Percentiles rank a stretch among this genome's conserved stretches.
Evolutionary conservation across 345 rosid species (phyloP).

Genomic region (Stellera chamaejasme): DNA sequence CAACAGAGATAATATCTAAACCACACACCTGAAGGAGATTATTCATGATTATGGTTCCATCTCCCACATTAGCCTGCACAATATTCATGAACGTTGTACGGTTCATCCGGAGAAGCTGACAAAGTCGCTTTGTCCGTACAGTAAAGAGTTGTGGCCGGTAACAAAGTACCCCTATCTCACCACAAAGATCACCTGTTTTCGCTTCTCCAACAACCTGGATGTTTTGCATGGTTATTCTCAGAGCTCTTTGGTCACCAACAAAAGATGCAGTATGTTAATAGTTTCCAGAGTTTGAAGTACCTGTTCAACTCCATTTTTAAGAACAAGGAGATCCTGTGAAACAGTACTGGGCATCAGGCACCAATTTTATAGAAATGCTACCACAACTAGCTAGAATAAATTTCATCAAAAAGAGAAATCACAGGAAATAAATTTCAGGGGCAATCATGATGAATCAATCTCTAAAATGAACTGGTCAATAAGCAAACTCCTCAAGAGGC

Average conservation of each 20-base stretch:
- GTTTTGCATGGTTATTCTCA: background rate
- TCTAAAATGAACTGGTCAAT: too few relatives aligned
- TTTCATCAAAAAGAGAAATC: too few relatives aligned
- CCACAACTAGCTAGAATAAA: too few relatives aligned
- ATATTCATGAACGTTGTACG: conserved; percentile 77
- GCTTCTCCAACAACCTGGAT: conserved; percentile 64
- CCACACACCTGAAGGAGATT: conserved; percentile 78
- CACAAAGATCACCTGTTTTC: conserved; percentile 66
- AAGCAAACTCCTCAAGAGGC: background rate
- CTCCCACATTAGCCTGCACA: conserved; percentile 88
- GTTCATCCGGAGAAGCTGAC: conserved; percentile 83
- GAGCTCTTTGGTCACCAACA: background rate
- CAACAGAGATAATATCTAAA: background rate
- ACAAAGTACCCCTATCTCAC: conserved; percentile 89
- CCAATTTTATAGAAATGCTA: background rate
- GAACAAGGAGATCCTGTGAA: conserved; percentile 46
- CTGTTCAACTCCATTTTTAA: conserved; percentile 40
- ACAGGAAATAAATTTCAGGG: too few relatives aligned
- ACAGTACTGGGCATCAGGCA: conserved; percentile 7
- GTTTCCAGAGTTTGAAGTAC: conserved; percentile 22
- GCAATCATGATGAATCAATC: too few relatives aligned
- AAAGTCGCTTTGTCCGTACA: conserved; percentile 75
- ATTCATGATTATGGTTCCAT: conserved; percentile 84
- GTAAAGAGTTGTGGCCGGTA: conserved; percentile 86
- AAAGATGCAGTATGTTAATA: background rate